Evolutionary conservation across 2,329 filamentous ascomycete genomes (phyloP).

Genomic region (Lasiodiplodia sp.): DNA sequence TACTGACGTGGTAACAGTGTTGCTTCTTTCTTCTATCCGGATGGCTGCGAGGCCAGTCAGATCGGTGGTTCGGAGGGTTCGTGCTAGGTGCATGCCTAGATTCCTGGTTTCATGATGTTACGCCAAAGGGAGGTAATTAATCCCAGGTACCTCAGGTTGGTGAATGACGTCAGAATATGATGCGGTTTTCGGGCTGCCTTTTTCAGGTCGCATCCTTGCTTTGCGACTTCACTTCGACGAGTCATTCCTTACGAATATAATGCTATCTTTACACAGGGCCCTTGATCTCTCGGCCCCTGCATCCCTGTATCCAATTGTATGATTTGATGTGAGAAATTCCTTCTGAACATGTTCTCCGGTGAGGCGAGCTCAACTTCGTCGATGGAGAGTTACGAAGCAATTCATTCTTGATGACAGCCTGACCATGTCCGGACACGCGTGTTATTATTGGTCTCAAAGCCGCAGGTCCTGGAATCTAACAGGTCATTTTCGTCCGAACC

Average conservation of each 20-base stretch:
- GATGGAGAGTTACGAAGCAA: too few species aligned
- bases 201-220: not conserved
- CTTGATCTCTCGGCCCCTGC: too few species aligned
- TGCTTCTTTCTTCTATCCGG: conserved; percentile 59
- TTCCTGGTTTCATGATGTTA: not conserved
- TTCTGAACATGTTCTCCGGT: not conserved
- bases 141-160: not conserved
- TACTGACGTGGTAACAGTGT: conserved; percentile 36
- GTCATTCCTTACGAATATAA: conserved; percentile 5
- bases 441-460: too few species aligned
- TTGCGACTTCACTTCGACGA: not conserved
- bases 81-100: conserved; percentile 29
- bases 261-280: not conserved
- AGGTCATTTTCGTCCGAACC: too few species aligned
- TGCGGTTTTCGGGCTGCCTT: not conserved
- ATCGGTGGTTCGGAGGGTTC: conserved; percentile 52
- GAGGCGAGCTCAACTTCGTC: too few species aligned
- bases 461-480: too few species aligned
- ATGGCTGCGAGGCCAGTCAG: conserved; percentile 48
- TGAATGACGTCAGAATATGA: not conserved
- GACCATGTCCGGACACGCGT: too few species aligned
- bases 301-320: not conserved
- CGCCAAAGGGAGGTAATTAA: not conserved
- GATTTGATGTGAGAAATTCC: not conserved
- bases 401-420: too few species aligned